Evolutionary conservation across 352 stramenopile species (phyloP), one percentile per base, ranked within the genome.

Genomic region (Phytophthora fragariae): DNA sequence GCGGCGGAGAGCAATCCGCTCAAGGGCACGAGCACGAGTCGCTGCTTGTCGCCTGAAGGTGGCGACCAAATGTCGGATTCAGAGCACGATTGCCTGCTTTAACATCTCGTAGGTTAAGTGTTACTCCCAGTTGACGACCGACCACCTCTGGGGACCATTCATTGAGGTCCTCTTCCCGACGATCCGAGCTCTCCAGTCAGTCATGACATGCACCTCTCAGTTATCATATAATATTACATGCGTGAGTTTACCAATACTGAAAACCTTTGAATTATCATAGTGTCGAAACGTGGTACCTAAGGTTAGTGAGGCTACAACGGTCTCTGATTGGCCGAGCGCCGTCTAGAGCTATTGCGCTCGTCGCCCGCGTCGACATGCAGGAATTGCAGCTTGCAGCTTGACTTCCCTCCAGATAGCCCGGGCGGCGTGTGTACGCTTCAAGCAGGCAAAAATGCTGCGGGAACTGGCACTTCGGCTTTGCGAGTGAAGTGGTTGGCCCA

Each of bases 401-500:
- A 19, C 14, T 31, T 15, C 57, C 19, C 29, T 71, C 65, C 57
- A n/a, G 52, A 73, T 39, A 14, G 8, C 41, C 7, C 3, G 33
- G 63, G 61, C 50, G 31, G 57, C 29, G n/a, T 41, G 19, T 54
- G 31, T 29, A 15, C 44, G 31, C 65, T 61, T 67, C 57, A 72
- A 72, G 57, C 65, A 58, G 56, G 47, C 39, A 61, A 66, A 66
- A 66, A 72, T 65, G 55, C 47, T 57, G 41, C 52, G n/a, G 57
- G 24, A 50, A 15, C 24, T 5, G 31, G 37, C 50, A 63, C 52
- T 39, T 59, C 49, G 46, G 64, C 64, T 63, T 63, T 62, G 50
- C 37, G 21, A 2, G 10, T 17, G 24, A 31, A 17, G 7, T 37
- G 31, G 61, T 52, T 61, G 61, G 61, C 14, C 61, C 14, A 39